phyloP scores from a whole-genome alignment of 2,329 filamentous ascomycete species.

The Volutella citrinella region DNA sequence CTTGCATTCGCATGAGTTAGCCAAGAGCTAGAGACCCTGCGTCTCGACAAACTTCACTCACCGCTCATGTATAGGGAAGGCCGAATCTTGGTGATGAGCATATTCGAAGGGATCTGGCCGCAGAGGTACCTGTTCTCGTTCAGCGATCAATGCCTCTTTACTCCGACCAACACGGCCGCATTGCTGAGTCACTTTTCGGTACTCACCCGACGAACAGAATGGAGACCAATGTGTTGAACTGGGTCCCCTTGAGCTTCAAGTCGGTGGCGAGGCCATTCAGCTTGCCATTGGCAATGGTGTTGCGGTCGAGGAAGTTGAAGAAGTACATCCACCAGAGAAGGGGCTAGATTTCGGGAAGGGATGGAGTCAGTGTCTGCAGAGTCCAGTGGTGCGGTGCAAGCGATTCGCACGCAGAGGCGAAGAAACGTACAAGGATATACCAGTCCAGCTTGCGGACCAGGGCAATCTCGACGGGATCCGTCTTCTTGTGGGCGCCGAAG shows the following conservation, averaged over 20 bases:
- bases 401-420: not conserved
- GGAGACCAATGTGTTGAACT: slow-evolving; percentile 33
- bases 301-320: slow-evolving; percentile 43
- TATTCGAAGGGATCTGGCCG: slow-evolving; percentile 36
- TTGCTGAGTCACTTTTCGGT: too few relatives aligned
- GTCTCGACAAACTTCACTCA: too few relatives aligned
- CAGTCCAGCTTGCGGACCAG: slow-evolving; percentile 17
- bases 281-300: slow-evolving; percentile 54
- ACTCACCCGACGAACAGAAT: slow-evolving; percentile 37
- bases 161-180: too few relatives aligned
- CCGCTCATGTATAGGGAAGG: slow-evolving; percentile 43
- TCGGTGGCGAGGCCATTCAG: slow-evolving; percentile 53
- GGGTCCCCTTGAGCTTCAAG: slow-evolving; percentile 39
- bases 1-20: too few relatives aligned
- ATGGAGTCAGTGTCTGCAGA: too few relatives aligned
- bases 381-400: too few relatives aligned
- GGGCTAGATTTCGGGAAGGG: too few relatives aligned
- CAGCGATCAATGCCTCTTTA: too few relatives aligned
- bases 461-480: slow-evolving; percentile 17
- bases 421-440: slow-evolving; percentile 13
- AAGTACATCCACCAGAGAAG: slow-evolving; percentile 39
- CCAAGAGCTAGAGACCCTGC: too few relatives aligned
- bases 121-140: too few relatives aligned
- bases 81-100: slow-evolving; percentile 36
- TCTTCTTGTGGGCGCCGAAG: slow-evolving; percentile 19